Conservation (phyloP, 768 basidiomycete genomes). For the Mycena galopus region DNA sequence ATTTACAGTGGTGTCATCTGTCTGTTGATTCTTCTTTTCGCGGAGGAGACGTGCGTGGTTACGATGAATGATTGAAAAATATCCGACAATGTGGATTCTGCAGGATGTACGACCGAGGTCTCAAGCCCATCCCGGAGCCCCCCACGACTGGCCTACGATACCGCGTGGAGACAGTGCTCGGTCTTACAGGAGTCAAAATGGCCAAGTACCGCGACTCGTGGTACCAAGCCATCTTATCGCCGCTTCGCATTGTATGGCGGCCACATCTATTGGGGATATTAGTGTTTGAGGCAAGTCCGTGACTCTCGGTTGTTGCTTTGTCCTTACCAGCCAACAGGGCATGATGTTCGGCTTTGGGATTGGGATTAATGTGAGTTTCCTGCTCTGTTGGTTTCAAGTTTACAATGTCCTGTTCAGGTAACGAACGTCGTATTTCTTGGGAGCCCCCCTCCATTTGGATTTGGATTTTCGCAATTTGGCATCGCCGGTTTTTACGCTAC, state of each 20-base stretch:
- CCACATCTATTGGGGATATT: constrained; percentile 68
- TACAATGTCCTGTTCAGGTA: constrained; percentile 52
- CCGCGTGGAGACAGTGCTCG: constrained; percentile 71
- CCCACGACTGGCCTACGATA: constrained; percentile 58
- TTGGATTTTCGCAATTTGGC: constrained; percentile 59
- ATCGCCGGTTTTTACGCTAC: constrained; percentile 68
- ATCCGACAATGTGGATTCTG: background rate
- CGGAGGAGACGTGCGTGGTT: constrained; percentile 71
- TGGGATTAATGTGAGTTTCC: constrained; percentile 62
- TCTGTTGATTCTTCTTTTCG: constrained; percentile 67
- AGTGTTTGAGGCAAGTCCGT: constrained; percentile 57
- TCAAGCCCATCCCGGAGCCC: constrained; percentile 61
- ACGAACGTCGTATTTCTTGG: constrained; percentile 77
- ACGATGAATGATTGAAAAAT: background rate
- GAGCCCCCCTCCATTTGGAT: constrained; percentile 64
- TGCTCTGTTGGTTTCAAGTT: background rate
- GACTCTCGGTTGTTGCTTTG: background rate
- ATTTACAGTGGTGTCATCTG: background rate
- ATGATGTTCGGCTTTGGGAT: constrained; percentile 75
- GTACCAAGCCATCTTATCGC: constrained; percentile 57
- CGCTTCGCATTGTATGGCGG: constrained; percentile 67
- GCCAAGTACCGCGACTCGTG: constrained; percentile 66
- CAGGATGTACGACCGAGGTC: constrained; percentile 74
- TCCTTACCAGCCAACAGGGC: constrained; percentile 37
- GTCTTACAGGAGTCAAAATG: constrained; percentile 71